Evolutionary conservation across 2,329 filamentous ascomycete species (phyloP).

Genomic region (Fusarium nurragi): DNA sequence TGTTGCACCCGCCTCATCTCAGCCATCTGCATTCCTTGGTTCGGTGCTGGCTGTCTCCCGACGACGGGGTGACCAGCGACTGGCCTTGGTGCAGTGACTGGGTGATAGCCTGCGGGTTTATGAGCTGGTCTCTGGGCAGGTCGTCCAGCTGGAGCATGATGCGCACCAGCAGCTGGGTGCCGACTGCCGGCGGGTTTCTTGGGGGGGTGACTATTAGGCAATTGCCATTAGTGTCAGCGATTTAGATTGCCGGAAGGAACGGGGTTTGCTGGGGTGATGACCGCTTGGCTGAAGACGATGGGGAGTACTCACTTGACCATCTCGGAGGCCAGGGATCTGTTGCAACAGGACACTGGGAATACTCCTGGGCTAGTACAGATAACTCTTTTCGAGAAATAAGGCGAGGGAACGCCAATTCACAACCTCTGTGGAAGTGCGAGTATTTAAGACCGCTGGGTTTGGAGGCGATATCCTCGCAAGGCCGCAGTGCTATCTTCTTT

Average conservation of each 20-base stretch:
- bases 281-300: no score
- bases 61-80: conserved; percentile 3
- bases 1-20: conserved; percentile 13
- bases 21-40: conserved; percentile 24
- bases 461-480: not conserved
- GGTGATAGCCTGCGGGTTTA: conserved; percentile 1
- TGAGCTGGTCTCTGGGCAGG: not conserved
- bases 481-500: not conserved
- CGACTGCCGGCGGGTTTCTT: not conserved
- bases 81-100: conserved; percentile 9
- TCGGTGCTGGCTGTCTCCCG: conserved; percentile 12
- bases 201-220: not conserved
- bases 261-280: not conserved
- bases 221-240: not conserved
- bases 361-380: accelerated
- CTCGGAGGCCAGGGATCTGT: not conserved
- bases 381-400: accelerated
- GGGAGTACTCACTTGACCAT: conserved; percentile 8
- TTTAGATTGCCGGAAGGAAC: not conserved
- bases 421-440: not conserved
- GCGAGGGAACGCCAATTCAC: accelerated
- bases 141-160: conserved; percentile 1
- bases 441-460: not conserved
- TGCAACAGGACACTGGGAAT: accelerated
- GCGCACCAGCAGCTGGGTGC: not conserved